phyloP scores from a whole-genome alignment of 495 filamentous ascomycete genomes.

The Recurvomyces mirabilis region DNA sequence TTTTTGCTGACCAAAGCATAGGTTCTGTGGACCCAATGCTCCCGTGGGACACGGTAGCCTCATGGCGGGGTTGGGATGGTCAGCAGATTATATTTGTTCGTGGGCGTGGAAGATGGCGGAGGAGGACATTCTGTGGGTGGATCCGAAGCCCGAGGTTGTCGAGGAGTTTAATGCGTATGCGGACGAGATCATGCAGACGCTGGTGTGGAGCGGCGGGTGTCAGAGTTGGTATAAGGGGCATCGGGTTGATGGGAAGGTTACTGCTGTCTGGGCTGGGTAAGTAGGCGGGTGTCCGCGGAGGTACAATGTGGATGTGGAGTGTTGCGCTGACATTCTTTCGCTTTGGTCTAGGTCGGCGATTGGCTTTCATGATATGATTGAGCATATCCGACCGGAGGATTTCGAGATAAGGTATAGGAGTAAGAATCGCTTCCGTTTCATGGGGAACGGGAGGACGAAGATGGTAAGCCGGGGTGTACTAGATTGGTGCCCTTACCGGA shows the following conservation, averaged over 20 bases:
- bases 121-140: constrained; percentile 17
- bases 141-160: constrained; percentile 17
- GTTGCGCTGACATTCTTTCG: too few species aligned
- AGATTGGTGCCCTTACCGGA: neutral
- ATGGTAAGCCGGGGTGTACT: constrained; percentile 5
- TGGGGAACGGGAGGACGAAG: constrained; percentile 19
- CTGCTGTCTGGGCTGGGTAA: constrained; percentile 20
- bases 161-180: constrained; percentile 21
- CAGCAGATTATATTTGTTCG: constrained; percentile 18
- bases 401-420: constrained; percentile 20
- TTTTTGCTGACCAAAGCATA: too few species aligned
- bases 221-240: constrained; percentile 23
- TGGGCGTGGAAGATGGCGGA: constrained; percentile 19
- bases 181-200: constrained; percentile 21
- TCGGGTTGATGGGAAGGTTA: constrained; percentile 21
- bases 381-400: constrained; percentile 18
- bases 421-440: constrained; percentile 20
- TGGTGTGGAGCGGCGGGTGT: constrained; percentile 22
- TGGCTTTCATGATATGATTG: constrained; percentile 11
- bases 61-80: constrained; percentile 15
- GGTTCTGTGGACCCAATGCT: constrained; percentile 15
- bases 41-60: constrained; percentile 17
- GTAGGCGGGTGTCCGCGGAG: constrained; percentile 15
- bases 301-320: too few species aligned
- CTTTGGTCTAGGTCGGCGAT: too few species aligned